These are phyloP conservation scores for Leucaena leucocephala DNA, from an alignment of 306 rosid species.

Conservation along the genomic window DNA sequence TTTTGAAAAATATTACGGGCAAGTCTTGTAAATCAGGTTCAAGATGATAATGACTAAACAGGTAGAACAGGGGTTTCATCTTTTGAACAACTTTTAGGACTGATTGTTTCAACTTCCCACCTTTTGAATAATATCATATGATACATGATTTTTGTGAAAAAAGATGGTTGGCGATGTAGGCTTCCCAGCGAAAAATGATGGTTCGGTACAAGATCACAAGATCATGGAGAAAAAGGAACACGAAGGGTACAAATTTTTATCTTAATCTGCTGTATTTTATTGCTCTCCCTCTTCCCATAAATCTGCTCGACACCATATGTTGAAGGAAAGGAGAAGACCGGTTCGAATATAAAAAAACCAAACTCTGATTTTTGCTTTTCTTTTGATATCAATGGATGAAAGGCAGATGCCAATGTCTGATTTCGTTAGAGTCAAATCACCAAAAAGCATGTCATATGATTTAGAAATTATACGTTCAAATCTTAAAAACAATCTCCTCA, in stretches of 20 bases:
- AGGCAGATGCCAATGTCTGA: not conserved
- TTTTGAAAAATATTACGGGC: slow-evolving; percentile 21
- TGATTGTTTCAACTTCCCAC: slow-evolving; percentile 37
- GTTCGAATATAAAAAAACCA: not conserved
- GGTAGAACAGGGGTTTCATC: slow-evolving; percentile 31
- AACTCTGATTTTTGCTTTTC: not conserved
- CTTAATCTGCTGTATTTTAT: not conserved
- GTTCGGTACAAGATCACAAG: slow-evolving; percentile 20
- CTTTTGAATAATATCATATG: slow-evolving; percentile 14
- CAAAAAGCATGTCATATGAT: too few species aligned
- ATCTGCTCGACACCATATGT: not conserved
- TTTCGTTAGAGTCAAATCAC: not conserved
- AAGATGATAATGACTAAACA: slow-evolving; percentile 41
- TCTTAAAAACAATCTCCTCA: too few species aligned
- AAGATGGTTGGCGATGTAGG: not conserved
- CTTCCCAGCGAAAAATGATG: slow-evolving; percentile 7
- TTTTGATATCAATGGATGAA: not conserved
- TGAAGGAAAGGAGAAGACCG: not conserved
- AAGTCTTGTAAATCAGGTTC: slow-evolving; percentile 33
- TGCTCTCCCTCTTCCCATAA: not conserved
- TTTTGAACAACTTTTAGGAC: slow-evolving; percentile 36
- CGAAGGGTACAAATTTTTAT: not conserved
- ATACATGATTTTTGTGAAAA: not conserved
- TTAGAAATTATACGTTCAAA: too few species aligned
- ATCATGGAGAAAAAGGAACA: not conserved